Evolutionary conservation across 768 basidiomycete genomes (phyloP).

Genomic region (Serpula lacrymans): DNA sequence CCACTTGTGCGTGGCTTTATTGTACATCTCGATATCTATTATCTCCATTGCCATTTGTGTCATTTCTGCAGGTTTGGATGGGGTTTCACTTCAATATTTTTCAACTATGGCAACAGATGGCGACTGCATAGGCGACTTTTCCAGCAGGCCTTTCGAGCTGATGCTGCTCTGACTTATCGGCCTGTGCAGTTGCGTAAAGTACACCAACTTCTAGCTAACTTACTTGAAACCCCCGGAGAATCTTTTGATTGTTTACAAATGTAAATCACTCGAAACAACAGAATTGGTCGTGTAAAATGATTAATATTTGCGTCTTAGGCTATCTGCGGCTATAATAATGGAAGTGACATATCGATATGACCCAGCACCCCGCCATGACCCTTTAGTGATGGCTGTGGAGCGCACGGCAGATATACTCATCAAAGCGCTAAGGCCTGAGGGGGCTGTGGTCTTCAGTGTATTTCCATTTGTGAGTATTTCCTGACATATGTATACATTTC

Average conservation of each 20-base stretch:
- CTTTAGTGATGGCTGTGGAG: conserved; percentile 8
- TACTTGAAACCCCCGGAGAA: not conserved
- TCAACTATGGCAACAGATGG: conserved; percentile 24
- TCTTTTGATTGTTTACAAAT: no score
- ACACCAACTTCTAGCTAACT: not conserved
- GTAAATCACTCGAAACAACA: no score
- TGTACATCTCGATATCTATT: no score
- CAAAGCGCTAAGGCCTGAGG: not conserved
- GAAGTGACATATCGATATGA: conserved; percentile 8
- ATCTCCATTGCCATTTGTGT: no score
- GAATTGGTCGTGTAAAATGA: no score
- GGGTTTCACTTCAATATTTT: not conserved
- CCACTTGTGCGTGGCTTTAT: no score
- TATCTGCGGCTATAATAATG: conserved; percentile 8
- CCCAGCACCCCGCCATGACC: conserved; percentile 1
- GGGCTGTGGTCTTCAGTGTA: conserved; percentile 3
- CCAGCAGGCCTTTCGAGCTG: conserved; percentile 27
- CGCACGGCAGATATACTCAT: not conserved
- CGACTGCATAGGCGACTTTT: conserved; percentile 30
- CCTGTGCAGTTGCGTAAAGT: not conserved
- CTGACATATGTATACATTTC: not conserved
- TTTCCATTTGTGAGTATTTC: conserved; percentile 3
- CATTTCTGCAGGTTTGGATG: conserved; percentile 1
- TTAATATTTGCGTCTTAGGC: conserved; percentile 3
- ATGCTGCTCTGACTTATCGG: not conserved